These are phyloP conservation scores for Geranomyces variabilis DNA, from an alignment of 192 early-diverging fungal species.

Conservation along the genomic window DNA sequence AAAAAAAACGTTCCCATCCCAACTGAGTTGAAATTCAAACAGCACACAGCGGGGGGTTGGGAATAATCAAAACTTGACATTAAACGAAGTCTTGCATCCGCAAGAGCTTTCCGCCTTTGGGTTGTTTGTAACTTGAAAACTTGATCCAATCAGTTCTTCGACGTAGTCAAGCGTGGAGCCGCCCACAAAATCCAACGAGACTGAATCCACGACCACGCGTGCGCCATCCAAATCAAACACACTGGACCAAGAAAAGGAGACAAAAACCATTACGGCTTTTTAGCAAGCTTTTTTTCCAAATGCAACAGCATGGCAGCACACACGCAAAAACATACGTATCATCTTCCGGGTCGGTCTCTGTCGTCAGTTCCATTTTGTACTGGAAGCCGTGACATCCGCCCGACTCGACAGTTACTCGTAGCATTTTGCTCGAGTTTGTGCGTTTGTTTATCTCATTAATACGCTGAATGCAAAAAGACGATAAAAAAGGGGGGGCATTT, in stretches of 20 bases:
- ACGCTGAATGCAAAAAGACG: slow-evolving; percentile 23
- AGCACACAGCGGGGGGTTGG: neutral
- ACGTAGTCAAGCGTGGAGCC: slow-evolving; percentile 56
- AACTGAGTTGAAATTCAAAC: too few relatives aligned
- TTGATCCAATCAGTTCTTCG: slow-evolving; percentile 58
- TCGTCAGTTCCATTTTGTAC: slow-evolving; percentile 55
- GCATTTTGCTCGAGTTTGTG: slow-evolving; percentile 17
- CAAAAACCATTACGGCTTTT: slow-evolving; percentile 7
- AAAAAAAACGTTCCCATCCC: too few relatives aligned
- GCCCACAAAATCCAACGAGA: slow-evolving; percentile 46
- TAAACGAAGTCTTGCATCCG: slow-evolving; percentile 59
- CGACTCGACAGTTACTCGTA: slow-evolving; percentile 52
- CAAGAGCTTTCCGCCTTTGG: slow-evolving; percentile 57
- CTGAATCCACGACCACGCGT: slow-evolving; percentile 46
- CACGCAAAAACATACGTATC: slow-evolving; percentile 55
- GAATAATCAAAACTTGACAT: slow-evolving; percentile 48
- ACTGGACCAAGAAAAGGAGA: slow-evolving; percentile 24
- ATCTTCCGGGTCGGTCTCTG: slow-evolving; percentile 34
- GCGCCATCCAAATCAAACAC: slow-evolving; percentile 51
- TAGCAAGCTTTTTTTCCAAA: slow-evolving; percentile 9
- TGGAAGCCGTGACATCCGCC: slow-evolving; percentile 63
- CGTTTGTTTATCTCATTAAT: slow-evolving; percentile 41
- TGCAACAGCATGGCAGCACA: too few relatives aligned
- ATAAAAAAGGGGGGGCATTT: neutral
- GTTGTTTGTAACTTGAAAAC: slow-evolving; percentile 57